Evolutionary conservation across 2,329 filamentous ascomycete genomes (phyloP).

Genomic region (Aureobasidium sp.): DNA sequence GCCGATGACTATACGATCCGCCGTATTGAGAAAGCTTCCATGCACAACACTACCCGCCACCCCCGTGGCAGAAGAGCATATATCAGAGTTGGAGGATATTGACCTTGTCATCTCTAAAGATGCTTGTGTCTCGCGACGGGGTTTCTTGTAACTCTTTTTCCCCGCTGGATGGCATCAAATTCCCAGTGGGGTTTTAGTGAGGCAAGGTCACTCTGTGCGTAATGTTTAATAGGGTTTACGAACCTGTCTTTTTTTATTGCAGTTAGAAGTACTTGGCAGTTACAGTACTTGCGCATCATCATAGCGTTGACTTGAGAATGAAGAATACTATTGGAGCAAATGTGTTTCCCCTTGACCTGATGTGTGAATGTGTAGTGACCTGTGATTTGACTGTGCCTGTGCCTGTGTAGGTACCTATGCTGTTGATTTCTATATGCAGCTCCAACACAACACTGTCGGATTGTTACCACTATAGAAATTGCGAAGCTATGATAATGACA

Average conservation of each 20-base stretch:
- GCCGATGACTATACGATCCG: not conserved
- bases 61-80: not conserved
- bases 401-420: not conserved
- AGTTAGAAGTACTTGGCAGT: not conserved
- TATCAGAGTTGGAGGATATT: not conserved
- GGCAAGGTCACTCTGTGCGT: not conserved
- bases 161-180: not conserved
- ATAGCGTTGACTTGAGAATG: not conserved
- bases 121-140: not conserved
- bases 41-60: not conserved
- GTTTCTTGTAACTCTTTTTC: not conserved
- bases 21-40: not conserved
- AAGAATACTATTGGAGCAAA: not conserved
- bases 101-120: not conserved
- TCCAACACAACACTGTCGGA: not conserved
- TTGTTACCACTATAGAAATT: not conserved
- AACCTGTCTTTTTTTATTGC: not conserved
- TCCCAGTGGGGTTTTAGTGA: not conserved
- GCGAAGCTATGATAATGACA: not conserved
- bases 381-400: not conserved
- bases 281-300: not conserved
- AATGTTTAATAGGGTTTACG: not conserved
- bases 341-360: not conserved
- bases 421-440: not conserved
- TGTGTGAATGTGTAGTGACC: not conserved